A percentile compares a stretch with the other conserved stretches of the same genome.
These are phyloP conservation scores for Hysterangium stoloniferum DNA, from an alignment of 768 basidiomycete species.

Conservation along the genomic window DNA sequence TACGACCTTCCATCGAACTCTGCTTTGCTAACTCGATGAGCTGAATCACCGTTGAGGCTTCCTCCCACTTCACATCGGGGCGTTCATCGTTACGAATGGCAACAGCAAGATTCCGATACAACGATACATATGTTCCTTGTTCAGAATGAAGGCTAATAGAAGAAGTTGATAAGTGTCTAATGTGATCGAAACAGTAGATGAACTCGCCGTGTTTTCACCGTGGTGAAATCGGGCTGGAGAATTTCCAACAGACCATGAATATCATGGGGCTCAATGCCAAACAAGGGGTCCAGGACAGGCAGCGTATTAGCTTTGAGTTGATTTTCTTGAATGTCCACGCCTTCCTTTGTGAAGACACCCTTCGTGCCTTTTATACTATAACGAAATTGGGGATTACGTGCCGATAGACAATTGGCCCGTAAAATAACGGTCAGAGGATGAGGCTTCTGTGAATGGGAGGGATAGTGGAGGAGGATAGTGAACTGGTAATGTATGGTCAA, in stretches of 20 bases:
- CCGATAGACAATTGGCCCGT: slow-evolving; percentile 63
- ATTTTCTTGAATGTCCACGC: slow-evolving; percentile 73
- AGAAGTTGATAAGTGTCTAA: neutral
- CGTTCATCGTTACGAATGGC: slow-evolving; percentile 49
- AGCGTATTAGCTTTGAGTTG: slow-evolving; percentile 53
- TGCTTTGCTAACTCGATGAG: slow-evolving; percentile 68
- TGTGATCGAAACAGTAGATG: slow-evolving; percentile 20
- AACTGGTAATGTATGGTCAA: slow-evolving; percentile 29
- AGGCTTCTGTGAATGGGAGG: slow-evolving; percentile 1
- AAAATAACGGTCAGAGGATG: slow-evolving; percentile 61
- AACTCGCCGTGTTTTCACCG: slow-evolving; percentile 26
- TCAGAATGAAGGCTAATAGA: slow-evolving; percentile 27
- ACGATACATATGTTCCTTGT: slow-evolving; percentile 47
- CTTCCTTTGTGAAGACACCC: slow-evolving; percentile 68
- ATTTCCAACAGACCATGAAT: slow-evolving; percentile 59
- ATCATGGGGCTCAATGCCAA: slow-evolving; percentile 55
- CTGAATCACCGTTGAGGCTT: slow-evolving; percentile 64
- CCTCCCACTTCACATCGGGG: slow-evolving; percentile 62
- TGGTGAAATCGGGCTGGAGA: slow-evolving; percentile 36
- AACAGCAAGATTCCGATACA: slow-evolving; percentile 60
- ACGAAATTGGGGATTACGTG: slow-evolving; percentile 55
- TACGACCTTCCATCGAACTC: slow-evolving; percentile 55
- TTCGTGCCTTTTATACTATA: slow-evolving; percentile 65
- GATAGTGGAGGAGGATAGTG: slow-evolving; percentile 43
- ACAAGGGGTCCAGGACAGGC: slow-evolving; percentile 37